Conservation (phyloP, 805 yeast genomes). For the Hemisphaericaspora nanyangensis region DNA sequence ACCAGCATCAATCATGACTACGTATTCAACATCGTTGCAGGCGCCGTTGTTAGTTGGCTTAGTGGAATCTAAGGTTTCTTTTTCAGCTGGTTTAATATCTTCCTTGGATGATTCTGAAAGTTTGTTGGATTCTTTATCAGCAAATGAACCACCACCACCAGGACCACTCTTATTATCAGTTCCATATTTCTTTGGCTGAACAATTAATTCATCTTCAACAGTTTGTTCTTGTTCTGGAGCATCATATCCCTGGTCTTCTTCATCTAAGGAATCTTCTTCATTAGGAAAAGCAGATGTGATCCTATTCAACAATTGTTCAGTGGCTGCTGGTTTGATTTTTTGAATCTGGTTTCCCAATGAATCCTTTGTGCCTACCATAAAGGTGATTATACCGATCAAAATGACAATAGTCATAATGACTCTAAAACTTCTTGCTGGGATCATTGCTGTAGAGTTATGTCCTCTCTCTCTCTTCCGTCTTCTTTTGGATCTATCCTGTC, state of each 20-base stretch:
- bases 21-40: constrained; percentile 55
- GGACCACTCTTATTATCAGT: neutral
- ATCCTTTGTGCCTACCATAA: constrained; percentile 45
- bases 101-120: no score
- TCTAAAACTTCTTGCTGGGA: constrained; percentile 49
- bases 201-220: neutral
- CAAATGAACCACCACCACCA: constrained; percentile 1
- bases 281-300: no score
- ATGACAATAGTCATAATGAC: constrained; percentile 49
- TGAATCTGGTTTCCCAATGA: constrained; percentile 30
- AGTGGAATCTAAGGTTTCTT: constrained; percentile 2
- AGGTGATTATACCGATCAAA: constrained; percentile 45
- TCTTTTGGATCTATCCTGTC: no score
- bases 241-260: neutral
- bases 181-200: neutral
- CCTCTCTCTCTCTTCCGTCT: no score
- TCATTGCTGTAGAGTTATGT: no score
- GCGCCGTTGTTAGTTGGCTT: constrained; percentile 1
- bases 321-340: constrained; percentile 23
- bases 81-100: neutral
- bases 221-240: neutral
- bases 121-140: constrained; percentile 2
- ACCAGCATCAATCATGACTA: constrained; percentile 96
- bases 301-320: neutral
- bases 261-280: neutral